Base-by-base conservation (phyloP, 116 monocot genomes). In the Phalaenopsis hybrid region DNA sequence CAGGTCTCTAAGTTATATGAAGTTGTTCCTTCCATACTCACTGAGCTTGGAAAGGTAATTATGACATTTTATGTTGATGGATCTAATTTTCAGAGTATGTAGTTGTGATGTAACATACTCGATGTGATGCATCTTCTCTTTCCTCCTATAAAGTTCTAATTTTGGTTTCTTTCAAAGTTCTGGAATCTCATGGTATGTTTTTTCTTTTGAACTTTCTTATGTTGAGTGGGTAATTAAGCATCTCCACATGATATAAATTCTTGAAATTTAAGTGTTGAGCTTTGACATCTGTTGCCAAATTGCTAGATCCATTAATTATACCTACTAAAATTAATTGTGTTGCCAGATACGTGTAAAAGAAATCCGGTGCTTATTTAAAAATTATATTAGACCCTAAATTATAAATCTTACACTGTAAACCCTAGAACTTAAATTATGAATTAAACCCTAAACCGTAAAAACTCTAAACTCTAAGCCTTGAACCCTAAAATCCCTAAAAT, bases 1-100 rank as follows among this genome's bases (percentile, higher is more conserved):
- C 79, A 99, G 99, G 99, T 99, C 21, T 95, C 99, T 37, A 99
- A 95, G 85, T 81, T 99, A 68, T 99, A 95, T 85, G 99, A 95
- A 61, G 92, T 99, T 82, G 95, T 99, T 75, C 99, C 99, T 75
- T 89, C 91, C 15, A 89, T 99, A 63, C 95, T 99, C 15, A 92
- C 91, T 20, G 92, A 93, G 82, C 90, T 99, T 51, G 99, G 99
- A 78, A 99, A 99, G 99, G 99, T 99, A 95, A 75, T 46, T 46
- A 75, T 75, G 45, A n/a, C 16, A 75, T 75, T 75, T 44, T 10
- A 12, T 73, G 2, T 73, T 73, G 65, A 65, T 65, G 65, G 8
- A 65, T 65, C 15, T 55, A 55, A 12, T 58, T 58, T 58, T 9
- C 17, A 18, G 4, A 58, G 4, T 48, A 48, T 13, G 4, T 17